A percentile compares a stretch with the other conserved stretches of the same genome.
Evolutionary conservation across 75 land plant species (phyloP).

Genomic region (Larix kaempferi): DNA sequence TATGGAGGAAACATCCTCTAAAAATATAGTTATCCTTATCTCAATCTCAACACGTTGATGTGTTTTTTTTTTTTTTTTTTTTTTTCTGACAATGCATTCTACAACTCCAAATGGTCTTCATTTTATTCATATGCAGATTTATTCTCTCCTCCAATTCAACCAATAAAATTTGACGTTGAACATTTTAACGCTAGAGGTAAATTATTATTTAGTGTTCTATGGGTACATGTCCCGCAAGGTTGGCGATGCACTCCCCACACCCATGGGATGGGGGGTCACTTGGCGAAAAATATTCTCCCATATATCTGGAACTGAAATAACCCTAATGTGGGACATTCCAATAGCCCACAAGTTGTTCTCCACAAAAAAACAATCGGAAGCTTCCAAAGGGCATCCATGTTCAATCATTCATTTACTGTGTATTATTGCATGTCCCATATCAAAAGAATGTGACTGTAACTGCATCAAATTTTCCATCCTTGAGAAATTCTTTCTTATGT

Average conservation of each 20-base stretch:
- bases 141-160: constrained; percentile 88
- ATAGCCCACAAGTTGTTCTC: constrained; percentile 99
- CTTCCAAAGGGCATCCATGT: constrained; percentile 98
- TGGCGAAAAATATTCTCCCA: constrained; percentile 59
- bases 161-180: constrained; percentile 92
- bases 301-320: constrained; percentile 90
- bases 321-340: constrained; percentile 91
- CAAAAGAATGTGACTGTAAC: constrained; percentile 93
- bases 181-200: constrained; percentile 80
- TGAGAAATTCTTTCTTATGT: constrained; percentile 77
- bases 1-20: constrained; percentile 56
- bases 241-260: constrained; percentile 96
- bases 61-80: too few species aligned
- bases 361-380: constrained; percentile 89
- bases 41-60: constrained; percentile 44
- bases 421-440: constrained; percentile 95
- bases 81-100: constrained; percentile 54
- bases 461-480: constrained; percentile 51
- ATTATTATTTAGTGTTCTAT: constrained; percentile 2
- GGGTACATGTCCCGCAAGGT: constrained; percentile 3
- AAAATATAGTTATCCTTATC: constrained; percentile 42
- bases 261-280: constrained; percentile 75
- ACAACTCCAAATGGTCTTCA: constrained; percentile 42
- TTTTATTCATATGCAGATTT: constrained; percentile 22
- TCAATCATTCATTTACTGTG: constrained; percentile 96